These are phyloP conservation scores for Penicillium maclennaniae DNA, from an alignment of 495 filamentous ascomycete genomes.

Conservation along the genomic window DNA sequence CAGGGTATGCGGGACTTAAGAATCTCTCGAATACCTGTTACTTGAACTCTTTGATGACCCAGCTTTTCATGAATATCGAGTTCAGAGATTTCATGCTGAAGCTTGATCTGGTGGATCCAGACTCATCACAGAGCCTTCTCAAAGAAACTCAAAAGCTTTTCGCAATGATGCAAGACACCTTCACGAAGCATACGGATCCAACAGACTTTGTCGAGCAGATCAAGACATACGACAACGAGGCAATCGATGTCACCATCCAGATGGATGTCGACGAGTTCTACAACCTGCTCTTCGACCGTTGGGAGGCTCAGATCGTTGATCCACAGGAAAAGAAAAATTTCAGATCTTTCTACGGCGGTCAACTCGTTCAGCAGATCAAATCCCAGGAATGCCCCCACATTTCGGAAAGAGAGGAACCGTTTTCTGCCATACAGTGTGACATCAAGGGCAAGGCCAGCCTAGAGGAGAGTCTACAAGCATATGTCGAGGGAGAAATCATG, in stretches of 20 bases:
- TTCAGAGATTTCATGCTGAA: conserved; percentile 84
- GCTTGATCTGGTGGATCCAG: conserved; percentile 51
- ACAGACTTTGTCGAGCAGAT: conserved; percentile 68
- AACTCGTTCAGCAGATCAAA: conserved; percentile 90
- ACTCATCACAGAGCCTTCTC: conserved; percentile 63
- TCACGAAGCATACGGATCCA: conserved; percentile 68
- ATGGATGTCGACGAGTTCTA: conserved; percentile 99
- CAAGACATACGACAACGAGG: conserved; percentile 74
- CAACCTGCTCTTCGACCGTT: conserved; percentile 85
- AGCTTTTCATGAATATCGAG: conserved; percentile 92
- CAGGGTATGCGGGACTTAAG: conserved; percentile 75
- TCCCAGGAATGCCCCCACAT: conserved; percentile 94
- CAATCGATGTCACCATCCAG: conserved; percentile 83
- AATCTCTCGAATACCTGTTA: conserved; percentile 98
- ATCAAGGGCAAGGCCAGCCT: conserved; percentile 88
- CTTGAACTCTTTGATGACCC: conserved; percentile 90
- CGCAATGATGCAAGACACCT: conserved; percentile 77
- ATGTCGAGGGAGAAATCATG: conserved; percentile 95
- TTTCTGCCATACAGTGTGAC: conserved; percentile 94
- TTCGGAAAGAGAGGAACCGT: conserved; percentile 83
- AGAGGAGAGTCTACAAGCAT: conserved; percentile 84
- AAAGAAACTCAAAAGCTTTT: conserved; percentile 78
- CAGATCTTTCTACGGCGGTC: conserved; percentile 83
- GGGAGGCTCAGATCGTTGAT: conserved; percentile 76
- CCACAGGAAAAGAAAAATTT: conserved; percentile 68